These are phyloP conservation scores for Vitis amurensis DNA, from an alignment of 164 flowering plant genomes.

Conservation along the genomic window DNA sequence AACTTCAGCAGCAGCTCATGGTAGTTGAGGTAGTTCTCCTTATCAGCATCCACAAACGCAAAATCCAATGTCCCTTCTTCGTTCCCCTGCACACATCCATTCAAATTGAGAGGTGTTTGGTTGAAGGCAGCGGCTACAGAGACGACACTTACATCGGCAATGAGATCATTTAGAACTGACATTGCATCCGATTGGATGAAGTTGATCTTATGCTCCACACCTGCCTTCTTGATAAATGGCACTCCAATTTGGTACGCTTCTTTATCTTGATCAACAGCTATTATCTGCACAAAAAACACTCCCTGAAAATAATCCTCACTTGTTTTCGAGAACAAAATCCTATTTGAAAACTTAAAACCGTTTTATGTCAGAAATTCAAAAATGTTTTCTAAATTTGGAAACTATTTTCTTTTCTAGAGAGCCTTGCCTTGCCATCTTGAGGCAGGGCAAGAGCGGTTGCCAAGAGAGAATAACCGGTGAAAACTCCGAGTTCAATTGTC, in stretches of 20 bases:
- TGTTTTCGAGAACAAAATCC: too few species aligned
- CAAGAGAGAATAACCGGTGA: too few species aligned
- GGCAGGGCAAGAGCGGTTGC: too few species aligned
- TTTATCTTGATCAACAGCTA: constrained; percentile 32
- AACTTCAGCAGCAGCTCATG: constrained; percentile 18
- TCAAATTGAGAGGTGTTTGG: not conserved
- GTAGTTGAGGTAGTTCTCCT: constrained; percentile 17
- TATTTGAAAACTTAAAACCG: too few species aligned
- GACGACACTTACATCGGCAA: constrained; percentile 24
- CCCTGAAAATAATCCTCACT: too few species aligned
- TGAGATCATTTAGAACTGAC: constrained; percentile 25
- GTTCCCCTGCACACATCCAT: constrained; percentile 8
- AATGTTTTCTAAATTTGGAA: too few species aligned
- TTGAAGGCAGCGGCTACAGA: not conserved
- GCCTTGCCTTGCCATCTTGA: too few species aligned
- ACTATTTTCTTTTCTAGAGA: too few species aligned
- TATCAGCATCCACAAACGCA: constrained; percentile 36
- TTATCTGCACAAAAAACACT: constrained; percentile 23
- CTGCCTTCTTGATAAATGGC: constrained; percentile 35
- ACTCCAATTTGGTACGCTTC: constrained; percentile 35
- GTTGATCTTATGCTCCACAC: constrained; percentile 42
- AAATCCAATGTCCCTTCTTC: constrained; percentile 18
- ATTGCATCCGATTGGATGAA: constrained; percentile 32
- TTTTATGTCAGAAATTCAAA: too few species aligned
- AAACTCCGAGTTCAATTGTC: too few species aligned